Evolutionary conservation across 2,329 filamentous ascomycete species (phyloP).

Genomic region (Penicillium sp.): DNA sequence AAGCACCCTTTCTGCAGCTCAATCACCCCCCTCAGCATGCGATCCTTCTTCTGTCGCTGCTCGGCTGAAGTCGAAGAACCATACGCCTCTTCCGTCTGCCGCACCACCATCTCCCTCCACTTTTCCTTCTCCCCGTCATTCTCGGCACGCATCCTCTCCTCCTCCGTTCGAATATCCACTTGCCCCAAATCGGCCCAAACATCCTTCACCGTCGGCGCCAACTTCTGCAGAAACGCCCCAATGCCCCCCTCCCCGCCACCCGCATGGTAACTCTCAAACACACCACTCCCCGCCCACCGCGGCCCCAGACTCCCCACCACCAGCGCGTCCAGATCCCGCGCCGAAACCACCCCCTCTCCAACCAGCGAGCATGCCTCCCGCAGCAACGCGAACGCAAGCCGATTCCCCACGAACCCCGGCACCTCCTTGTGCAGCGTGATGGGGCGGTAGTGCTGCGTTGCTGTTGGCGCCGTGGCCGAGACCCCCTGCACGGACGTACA

Average conservation of each 20-base stretch:
- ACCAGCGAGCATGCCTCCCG: constrained; percentile 57
- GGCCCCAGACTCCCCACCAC: constrained; percentile 54
- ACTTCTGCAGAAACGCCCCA: constrained; percentile 54
- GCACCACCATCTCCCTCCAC: constrained; percentile 49
- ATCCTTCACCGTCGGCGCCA: constrained; percentile 54
- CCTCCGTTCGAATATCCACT: constrained; percentile 34
- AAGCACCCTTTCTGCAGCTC: constrained; percentile 22
- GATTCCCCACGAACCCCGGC: constrained; percentile 58
- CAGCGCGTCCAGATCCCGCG: constrained; percentile 54
- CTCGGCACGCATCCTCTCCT: constrained; percentile 29
- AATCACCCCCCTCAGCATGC: constrained; percentile 27
- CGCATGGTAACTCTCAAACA: constrained; percentile 59
- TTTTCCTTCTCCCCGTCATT: constrained; percentile 20
- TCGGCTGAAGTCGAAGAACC: constrained; percentile 30
- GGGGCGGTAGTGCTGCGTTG: constrained; percentile 34
- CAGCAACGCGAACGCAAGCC: constrained; percentile 56
- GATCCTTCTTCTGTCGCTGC: constrained; percentile 25
- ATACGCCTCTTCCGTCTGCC: constrained; percentile 49
- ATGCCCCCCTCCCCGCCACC: constrained; percentile 56
- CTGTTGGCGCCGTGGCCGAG: neutral
- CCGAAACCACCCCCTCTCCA: constrained; percentile 51
- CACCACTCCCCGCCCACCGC: constrained; percentile 55
- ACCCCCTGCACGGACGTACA: neutral
- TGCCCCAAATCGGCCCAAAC: constrained; percentile 53
- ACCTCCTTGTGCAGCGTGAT: constrained; percentile 53